phyloP scores from a whole-genome alignment of 352 stramenopile genomes.

The Globisporangium cylindrosporum region DNA sequence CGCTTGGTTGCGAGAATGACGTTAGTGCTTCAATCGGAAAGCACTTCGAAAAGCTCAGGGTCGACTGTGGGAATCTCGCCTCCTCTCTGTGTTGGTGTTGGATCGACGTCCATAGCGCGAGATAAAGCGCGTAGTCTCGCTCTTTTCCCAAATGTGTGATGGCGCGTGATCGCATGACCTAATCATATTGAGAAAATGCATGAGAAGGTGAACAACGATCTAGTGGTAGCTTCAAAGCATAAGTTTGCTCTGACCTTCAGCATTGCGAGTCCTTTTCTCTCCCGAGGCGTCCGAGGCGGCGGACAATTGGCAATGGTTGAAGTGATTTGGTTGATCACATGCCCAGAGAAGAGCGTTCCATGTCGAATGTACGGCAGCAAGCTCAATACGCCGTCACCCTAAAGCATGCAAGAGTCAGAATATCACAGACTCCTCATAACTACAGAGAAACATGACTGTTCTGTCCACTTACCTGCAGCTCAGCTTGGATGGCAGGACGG shows the following conservation, averaged over 20 bases:
- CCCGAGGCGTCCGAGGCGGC: constrained; percentile 33
- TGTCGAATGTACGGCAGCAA: constrained; percentile 78
- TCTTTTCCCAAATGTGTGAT: constrained; percentile 57
- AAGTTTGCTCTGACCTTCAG: constrained; percentile 37
- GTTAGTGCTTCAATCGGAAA: constrained; percentile 8
- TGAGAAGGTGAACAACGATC: not conserved
- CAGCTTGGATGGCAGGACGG: constrained; percentile 62
- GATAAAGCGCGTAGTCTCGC: constrained; percentile 64
- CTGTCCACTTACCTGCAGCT: constrained; percentile 35
- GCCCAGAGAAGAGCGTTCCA: constrained; percentile 52
- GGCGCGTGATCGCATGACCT: constrained; percentile 71
- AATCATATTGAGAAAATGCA: not conserved
- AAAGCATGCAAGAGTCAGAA: not conserved
- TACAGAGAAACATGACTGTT: not conserved
- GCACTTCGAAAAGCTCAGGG: constrained; percentile 10
- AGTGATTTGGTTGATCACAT: constrained; percentile 45
- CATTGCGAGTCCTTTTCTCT: constrained; percentile 58
- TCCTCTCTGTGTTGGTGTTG: constrained; percentile 12
- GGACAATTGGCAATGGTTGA: constrained; percentile 36
- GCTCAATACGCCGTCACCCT: constrained; percentile 61
- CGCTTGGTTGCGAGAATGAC: constrained; percentile 1
- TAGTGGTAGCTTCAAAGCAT: not conserved
- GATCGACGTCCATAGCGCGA: constrained; percentile 39
- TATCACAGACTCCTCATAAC: not conserved
- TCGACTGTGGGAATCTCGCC: not conserved